A percentile compares a stretch with the other conserved stretches of the same genome.
Evolutionary conservation across 202 grass and related monocot genomes (phyloP).

Genomic region (Alloteropsis angusta): DNA sequence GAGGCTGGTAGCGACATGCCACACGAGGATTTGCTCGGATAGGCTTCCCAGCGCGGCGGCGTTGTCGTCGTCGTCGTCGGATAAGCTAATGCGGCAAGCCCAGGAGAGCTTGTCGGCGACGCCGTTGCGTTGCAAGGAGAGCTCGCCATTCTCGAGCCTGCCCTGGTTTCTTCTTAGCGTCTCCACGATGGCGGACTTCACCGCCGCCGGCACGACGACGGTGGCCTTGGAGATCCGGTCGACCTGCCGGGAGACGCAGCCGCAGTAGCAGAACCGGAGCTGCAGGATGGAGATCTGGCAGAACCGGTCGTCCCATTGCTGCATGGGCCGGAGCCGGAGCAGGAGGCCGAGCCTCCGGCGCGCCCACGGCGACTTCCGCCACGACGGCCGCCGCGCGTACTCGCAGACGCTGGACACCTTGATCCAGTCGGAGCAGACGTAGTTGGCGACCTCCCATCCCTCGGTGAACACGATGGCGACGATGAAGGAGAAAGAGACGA

Average conservation of each 20-base stretch:
- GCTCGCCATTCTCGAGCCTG: slow-evolving; percentile 6
- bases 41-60: slow-evolving; percentile 8
- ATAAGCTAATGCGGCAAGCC: slow-evolving; percentile 23
- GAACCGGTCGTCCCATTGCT: slow-evolving; percentile 36
- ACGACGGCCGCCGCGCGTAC: slow-evolving; percentile 30
- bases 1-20: slow-evolving; percentile 36
- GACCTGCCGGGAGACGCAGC: slow-evolving; percentile 30
- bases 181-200: slow-evolving; percentile 21
- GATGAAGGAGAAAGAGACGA: slow-evolving; percentile 38
- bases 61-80: background rate
- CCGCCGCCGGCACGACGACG: slow-evolving; percentile 16
- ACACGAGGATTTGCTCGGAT: slow-evolving; percentile 31
- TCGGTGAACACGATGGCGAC: slow-evolving; percentile 37
- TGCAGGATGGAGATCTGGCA: slow-evolving; percentile 30
- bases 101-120: slow-evolving; percentile 28
- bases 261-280: slow-evolving; percentile 22
- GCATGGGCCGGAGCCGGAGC: slow-evolving; percentile 13
- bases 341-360: slow-evolving; percentile 5
- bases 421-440: slow-evolving; percentile 46
- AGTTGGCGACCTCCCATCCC: slow-evolving; percentile 37
- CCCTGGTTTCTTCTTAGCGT: slow-evolving; percentile 1
- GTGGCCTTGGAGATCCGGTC: slow-evolving; percentile 24
- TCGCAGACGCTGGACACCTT: slow-evolving; percentile 32
- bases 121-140: slow-evolving; percentile 26
- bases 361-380: slow-evolving; percentile 27